Conservation (phyloP, 495 filamentous ascomycete genomes). For the Tetracladium marchalianum region DNA sequence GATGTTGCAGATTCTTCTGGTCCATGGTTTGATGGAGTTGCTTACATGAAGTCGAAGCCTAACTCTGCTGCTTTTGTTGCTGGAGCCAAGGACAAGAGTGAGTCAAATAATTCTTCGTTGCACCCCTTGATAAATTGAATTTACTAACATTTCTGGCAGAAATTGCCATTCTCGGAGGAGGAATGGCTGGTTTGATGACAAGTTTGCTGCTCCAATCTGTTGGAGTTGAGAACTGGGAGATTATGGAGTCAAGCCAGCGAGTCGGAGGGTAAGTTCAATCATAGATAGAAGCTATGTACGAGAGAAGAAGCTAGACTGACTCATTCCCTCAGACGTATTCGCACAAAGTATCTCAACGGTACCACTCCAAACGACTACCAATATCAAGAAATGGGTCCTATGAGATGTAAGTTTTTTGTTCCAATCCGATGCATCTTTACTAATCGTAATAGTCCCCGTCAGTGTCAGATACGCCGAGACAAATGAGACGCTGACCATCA, state of each 20-base stretch:
- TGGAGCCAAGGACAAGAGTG: slow-evolving; percentile 41
- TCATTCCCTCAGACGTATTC: slow-evolving; percentile 40
- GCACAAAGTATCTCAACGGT: slow-evolving; percentile 50
- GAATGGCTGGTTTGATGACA: slow-evolving; percentile 59
- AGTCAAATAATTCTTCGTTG: too few species aligned
- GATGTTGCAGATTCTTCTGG: slow-evolving; percentile 37
- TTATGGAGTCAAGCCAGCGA: slow-evolving; percentile 26
- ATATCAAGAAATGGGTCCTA: slow-evolving; percentile 66
- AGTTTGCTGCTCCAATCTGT: slow-evolving; percentile 25
- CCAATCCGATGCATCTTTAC: too few species aligned
- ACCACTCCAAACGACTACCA: slow-evolving; percentile 50
- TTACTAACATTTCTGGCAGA: not conserved
- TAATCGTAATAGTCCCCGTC: slow-evolving; percentile 24
- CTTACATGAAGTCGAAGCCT: slow-evolving; percentile 45
- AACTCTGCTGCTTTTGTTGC: slow-evolving; percentile 40
- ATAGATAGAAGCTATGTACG: too few species aligned
- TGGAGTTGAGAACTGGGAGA: slow-evolving; percentile 29
- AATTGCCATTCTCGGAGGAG: slow-evolving; percentile 55
- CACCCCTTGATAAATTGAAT: too few species aligned
- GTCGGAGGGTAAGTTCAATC: not conserved
- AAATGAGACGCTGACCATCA: slow-evolving; percentile 45
- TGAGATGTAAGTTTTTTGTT: slow-evolving; percentile 38
- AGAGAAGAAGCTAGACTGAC: too few species aligned
- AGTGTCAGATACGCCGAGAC: slow-evolving; percentile 35
- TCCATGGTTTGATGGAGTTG: slow-evolving; percentile 63